Percentiles rank a stretch among this genome's conserved stretches.
These are phyloP conservation scores for Atalantia buxifolia DNA, from an alignment of 345 rosid species.

Conservation along the genomic window DNA sequence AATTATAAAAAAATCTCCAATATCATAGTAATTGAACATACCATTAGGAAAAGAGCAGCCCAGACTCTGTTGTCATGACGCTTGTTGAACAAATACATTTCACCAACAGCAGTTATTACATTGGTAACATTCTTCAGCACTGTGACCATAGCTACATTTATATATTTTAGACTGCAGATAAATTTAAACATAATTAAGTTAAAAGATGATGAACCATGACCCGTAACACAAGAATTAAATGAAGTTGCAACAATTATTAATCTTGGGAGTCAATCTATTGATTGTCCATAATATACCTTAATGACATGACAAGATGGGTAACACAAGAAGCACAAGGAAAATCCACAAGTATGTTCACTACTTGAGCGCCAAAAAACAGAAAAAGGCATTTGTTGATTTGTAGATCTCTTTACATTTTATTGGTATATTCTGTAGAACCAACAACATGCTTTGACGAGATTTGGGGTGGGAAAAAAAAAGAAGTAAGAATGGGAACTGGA, in stretches of 20 bases:
- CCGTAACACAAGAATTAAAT: not conserved
- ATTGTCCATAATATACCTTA: not conserved
- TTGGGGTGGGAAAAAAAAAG: not conserved
- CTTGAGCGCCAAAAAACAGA: not conserved
- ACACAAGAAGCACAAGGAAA: not conserved
- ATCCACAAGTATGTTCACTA: not conserved
- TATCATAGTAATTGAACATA: slow-evolving; percentile 28
- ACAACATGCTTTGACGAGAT: not conserved
- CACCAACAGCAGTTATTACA: slow-evolving; percentile 94
- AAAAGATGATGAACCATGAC: not conserved
- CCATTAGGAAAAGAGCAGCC: slow-evolving; percentile 97
- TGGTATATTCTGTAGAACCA: not conserved
- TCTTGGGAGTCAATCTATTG: not conserved
- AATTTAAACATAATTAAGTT: not conserved
- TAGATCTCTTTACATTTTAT: not conserved
- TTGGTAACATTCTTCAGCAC: slow-evolving; percentile 97
- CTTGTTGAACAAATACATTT: slow-evolving; percentile 92
- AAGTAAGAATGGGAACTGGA: not conserved
- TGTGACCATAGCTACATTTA: slow-evolving; percentile 99
- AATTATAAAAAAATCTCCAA: not conserved
- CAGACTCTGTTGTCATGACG: slow-evolving; percentile 92
- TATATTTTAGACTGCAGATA: slow-evolving; percentile 83
- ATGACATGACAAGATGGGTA: not conserved
- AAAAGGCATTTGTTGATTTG: not conserved
- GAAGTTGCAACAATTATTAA: not conserved